Percentiles rank a stretch among this genome's conserved stretches.
Conservation (phyloP, 768 basidiomycete species). For the Macrocybe gigantea region DNA sequence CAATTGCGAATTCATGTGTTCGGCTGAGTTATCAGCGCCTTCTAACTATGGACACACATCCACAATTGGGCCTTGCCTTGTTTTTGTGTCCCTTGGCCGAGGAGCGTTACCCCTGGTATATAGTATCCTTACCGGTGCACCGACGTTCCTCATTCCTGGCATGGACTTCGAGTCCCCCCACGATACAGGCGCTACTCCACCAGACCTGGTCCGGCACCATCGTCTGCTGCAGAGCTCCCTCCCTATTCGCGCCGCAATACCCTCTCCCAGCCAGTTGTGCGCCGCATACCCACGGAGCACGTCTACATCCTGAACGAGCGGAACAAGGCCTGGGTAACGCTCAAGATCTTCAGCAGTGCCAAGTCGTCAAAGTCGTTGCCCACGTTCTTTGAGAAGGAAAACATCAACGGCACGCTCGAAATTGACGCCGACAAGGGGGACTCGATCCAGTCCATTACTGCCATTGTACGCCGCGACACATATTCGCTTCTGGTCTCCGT, state of each 20-base stretch:
- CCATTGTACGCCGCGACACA: constrained; percentile 25
- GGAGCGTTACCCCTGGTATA: constrained; percentile 7
- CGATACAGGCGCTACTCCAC: constrained; percentile 43
- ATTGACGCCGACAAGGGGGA: constrained; percentile 45
- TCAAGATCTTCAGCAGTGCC: constrained; percentile 44
- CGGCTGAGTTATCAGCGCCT: no score
- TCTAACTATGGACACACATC: not conserved
- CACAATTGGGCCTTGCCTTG: constrained; percentile 26
- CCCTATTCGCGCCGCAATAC: constrained; percentile 44
- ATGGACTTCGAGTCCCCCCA: constrained; percentile 45
- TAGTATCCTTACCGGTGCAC: constrained; percentile 4
- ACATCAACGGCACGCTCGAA: constrained; percentile 41
- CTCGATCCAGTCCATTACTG: constrained; percentile 43
- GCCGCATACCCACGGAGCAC: constrained; percentile 45
- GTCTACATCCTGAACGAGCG: constrained; percentile 36
- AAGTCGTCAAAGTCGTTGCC: constrained; percentile 46
- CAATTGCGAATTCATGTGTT: no score
- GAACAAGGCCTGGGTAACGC: constrained; percentile 36
- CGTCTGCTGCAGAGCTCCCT: constrained; percentile 39
- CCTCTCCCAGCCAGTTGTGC: constrained; percentile 30
- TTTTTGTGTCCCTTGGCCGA: constrained; percentile 10
- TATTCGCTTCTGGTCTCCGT: not conserved
- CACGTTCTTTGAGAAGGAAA: constrained; percentile 50
- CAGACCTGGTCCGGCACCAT: constrained; percentile 46
- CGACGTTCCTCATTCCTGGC: constrained; percentile 10